phyloP scores from a whole-genome alignment of 352 stramenopile species.

The Globisporangium solare region DNA sequence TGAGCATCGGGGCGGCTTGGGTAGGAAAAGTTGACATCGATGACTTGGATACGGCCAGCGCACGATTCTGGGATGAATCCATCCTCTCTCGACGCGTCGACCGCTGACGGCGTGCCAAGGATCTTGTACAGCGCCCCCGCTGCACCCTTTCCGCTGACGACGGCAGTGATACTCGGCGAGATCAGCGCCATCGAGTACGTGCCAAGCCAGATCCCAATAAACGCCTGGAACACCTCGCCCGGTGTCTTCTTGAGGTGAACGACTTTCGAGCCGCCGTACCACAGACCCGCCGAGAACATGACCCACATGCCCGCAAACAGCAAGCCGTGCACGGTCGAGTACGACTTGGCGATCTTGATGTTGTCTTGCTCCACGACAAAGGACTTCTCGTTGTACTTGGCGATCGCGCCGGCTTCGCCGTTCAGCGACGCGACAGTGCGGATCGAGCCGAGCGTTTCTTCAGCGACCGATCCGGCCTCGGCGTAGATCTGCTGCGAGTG shows the following conservation, averaged over 20 bases:
- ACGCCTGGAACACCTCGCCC: conserved; percentile 33
- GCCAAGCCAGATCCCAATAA: conserved; percentile 38
- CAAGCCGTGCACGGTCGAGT: conserved; percentile 21
- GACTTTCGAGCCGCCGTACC: conserved; percentile 46
- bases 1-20: conserved; percentile 39
- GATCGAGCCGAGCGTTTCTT: conserved; percentile 57
- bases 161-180: conserved; percentile 34
- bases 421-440: conserved; percentile 49
- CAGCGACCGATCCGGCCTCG: conserved; percentile 39
- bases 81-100: conserved; percentile 31
- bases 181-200: conserved; percentile 34
- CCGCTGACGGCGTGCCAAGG: conserved; percentile 37
- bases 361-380: conserved; percentile 25
- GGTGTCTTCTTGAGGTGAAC: conserved; percentile 25
- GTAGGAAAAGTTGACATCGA: conserved; percentile 63
- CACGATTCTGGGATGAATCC: conserved; percentile 18
- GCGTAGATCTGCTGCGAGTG: conserved; percentile 38
- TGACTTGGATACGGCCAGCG: conserved; percentile 36
- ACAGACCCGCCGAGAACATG: conserved; percentile 40
- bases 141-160: conserved; percentile 31
- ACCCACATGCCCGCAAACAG: conserved; percentile 36
- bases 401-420: conserved; percentile 32
- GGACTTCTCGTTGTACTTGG: conserved; percentile 27
- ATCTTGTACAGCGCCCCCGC: conserved; percentile 40
- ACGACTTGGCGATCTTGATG: conserved; percentile 22